Evolutionary conservation across 768 basidiomycete species (phyloP).

Genomic region (Neoboletus brunneissimus): DNA sequence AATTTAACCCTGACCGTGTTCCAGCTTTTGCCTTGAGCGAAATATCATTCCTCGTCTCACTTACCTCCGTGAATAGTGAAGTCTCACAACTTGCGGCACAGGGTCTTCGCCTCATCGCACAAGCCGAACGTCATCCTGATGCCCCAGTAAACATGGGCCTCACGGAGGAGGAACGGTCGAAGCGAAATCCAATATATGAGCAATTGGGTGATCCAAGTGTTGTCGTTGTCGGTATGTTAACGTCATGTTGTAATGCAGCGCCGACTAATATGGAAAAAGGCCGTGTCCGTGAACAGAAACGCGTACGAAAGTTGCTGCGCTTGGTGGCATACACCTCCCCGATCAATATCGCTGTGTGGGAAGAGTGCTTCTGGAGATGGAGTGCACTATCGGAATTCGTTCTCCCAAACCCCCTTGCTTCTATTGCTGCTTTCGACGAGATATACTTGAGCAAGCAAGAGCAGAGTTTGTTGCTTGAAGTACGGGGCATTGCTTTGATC

Average conservation of each 20-base stretch:
- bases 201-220: slow-evolving; percentile 75
- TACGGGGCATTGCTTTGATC: slow-evolving; percentile 14
- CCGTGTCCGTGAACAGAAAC: slow-evolving; percentile 76
- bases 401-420: slow-evolving; percentile 37
- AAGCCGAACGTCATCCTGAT: slow-evolving; percentile 61
- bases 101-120: slow-evolving; percentile 64
- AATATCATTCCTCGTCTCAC: slow-evolving; percentile 66
- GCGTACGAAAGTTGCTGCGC: slow-evolving; percentile 69
- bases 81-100: slow-evolving; percentile 69
- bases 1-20: slow-evolving; percentile 49
- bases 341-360: slow-evolving; percentile 77
- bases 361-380: slow-evolving; percentile 81
- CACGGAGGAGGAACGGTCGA: slow-evolving; percentile 61
- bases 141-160: slow-evolving; percentile 50
- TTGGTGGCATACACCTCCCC: slow-evolving; percentile 60
- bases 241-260: neutral
- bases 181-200: slow-evolving; percentile 72
- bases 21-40: slow-evolving; percentile 68
- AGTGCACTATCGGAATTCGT: slow-evolving; percentile 58
- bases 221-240: slow-evolving; percentile 59
- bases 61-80: slow-evolving; percentile 65
- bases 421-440: slow-evolving; percentile 35
- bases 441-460: slow-evolving; percentile 37
- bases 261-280: slow-evolving; percentile 40
- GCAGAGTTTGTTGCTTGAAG: slow-evolving; percentile 38